These are phyloP conservation scores for Tricholoma matsutake DNA, from an alignment of 768 basidiomycete species.

Conservation along the genomic window DNA sequence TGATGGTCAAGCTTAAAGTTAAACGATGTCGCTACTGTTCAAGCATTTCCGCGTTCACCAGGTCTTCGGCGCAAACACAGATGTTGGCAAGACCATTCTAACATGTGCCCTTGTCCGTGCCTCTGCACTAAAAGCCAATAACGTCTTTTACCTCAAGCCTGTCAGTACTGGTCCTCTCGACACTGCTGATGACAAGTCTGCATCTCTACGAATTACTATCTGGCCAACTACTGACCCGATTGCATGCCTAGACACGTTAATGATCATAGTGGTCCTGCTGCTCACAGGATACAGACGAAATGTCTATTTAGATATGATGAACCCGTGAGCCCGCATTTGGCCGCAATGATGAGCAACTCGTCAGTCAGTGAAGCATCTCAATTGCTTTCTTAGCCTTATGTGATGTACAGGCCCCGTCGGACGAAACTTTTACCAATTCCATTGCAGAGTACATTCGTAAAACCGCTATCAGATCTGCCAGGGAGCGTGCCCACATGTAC, in stretches of 20 bases:
- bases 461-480: slow-evolving; percentile 35
- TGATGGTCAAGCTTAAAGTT: neutral
- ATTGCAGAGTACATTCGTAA: slow-evolving; percentile 59
- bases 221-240: neutral
- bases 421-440: slow-evolving; percentile 62
- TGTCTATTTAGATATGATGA: slow-evolving; percentile 85
- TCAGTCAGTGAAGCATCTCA: slow-evolving; percentile 24
- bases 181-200: slow-evolving; percentile 85
- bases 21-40: slow-evolving; percentile 52
- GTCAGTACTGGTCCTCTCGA: slow-evolving; percentile 81
- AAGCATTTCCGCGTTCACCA: slow-evolving; percentile 84
- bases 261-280: slow-evolving; percentile 42
- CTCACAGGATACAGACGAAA: slow-evolving; percentile 47
- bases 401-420: slow-evolving; percentile 48
- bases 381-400: neutral
- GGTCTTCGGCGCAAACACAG: slow-evolving; percentile 93
- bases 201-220: neutral
- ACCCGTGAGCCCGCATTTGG: slow-evolving; percentile 93
- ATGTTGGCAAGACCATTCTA: slow-evolving; percentile 93
- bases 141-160: slow-evolving; percentile 80
- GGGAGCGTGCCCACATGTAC: slow-evolving; percentile 57
- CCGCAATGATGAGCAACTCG: slow-evolving; percentile 50
- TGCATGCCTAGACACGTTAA: slow-evolving; percentile 56
- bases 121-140: slow-evolving; percentile 51
- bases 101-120: slow-evolving; percentile 82